Base-by-base conservation (phyloP, 192 early-diverging fungal species). In the Powellomyces hirtus region DNA sequence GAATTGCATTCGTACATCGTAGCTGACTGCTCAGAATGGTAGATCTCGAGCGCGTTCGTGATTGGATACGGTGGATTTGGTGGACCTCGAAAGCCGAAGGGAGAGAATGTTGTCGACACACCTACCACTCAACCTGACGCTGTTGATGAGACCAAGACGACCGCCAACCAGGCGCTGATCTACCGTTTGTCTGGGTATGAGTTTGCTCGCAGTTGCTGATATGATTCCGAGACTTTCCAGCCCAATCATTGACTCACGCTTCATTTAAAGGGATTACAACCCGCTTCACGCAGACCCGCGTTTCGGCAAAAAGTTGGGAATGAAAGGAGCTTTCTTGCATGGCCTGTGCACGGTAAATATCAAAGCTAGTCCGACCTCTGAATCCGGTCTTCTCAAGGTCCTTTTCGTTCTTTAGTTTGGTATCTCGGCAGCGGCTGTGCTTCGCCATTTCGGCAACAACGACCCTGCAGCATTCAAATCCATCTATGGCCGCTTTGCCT, bases 301-400 rank as follows among this genome's bases (percentile, higher is more conserved):
- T 0, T 77, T 92, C 33, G 88, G 88, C 2, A 83, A 86, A 33
- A 73, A 59, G 26, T 69, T 92, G 29, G 90, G 90, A 0, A 90
- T 90, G 77, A 82, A 88, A 36, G 79, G 81, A 7, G 86, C 89
- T 34, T 89, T 92, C 68, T 59, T 92, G 18, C 90, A 92, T 68
- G 90, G 90, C 22, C 80, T 90, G 11, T 77, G 75, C 62, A 78
- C 84, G 1, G 86, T 86, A 51, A 80, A 85, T 16, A n/a, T n/a
- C n/a, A n/a, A n/a, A n/a, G n/a, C n/a, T n/a, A 45, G 22, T 1
- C 44, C 18, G 44, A 16, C 16, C 44, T n/a, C 44, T 16, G 49
- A 36, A 30, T 2, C n/a, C 4, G 2, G 36, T 22, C 16, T 16
- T 31, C 52, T 57, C 29, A 27, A 27, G 4, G 24, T 73, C 0